Base-by-base conservation (phyloP, 257 asterid species). In the Fraxinus americana region DNA sequence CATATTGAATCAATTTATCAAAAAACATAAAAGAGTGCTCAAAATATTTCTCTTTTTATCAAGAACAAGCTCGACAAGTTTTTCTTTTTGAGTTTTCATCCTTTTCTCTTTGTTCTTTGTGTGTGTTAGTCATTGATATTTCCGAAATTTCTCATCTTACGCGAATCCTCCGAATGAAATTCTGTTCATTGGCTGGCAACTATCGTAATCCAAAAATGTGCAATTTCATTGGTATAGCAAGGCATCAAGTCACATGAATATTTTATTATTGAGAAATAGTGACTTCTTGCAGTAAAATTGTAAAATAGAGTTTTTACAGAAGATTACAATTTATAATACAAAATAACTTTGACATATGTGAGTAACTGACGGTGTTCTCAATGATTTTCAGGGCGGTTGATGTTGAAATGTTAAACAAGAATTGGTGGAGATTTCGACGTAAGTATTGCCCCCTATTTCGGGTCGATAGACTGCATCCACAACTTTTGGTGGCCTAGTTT, bases 321-420 rank as follows among this genome's bases (percentile, higher is more conserved):
- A 30, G 34, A 30, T 30, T 30, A 30, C 34, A 30, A 32, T 32
- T 32, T 32, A 32, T 32, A 32, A 32, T 32, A 32, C 35, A 32
- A 32, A 32, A 32, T 32, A 32, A 3, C 5, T 32, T 32, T 32
- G 69, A 63, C 69, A 0, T 8, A 10, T 23, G 9, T 63, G 69
- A 63, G n/a, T 63, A 78, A 67, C 21, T 5, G 30, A 57, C 76
- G 85, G 43, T 84, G 75, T 54, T 71, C 43, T 45, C 83, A 61
- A 77, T 78, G 69, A 70, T 76, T 66, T 70, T 78, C 57, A 21
- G 76, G 75, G 30, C 69, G 54, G 79, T 75, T 75, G 41, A 38
- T 10, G 69, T 63, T 9, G 69, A 63, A 63, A 63, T 63, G 19
- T 10, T 12, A 23, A 27, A 63, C 69, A 63, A 63, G 69, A 63